Percentiles rank a stretch among this genome's conserved stretches.
Conservation (phyloP, 768 basidiomycete genomes). For the Rhizopogon sp. region DNA sequence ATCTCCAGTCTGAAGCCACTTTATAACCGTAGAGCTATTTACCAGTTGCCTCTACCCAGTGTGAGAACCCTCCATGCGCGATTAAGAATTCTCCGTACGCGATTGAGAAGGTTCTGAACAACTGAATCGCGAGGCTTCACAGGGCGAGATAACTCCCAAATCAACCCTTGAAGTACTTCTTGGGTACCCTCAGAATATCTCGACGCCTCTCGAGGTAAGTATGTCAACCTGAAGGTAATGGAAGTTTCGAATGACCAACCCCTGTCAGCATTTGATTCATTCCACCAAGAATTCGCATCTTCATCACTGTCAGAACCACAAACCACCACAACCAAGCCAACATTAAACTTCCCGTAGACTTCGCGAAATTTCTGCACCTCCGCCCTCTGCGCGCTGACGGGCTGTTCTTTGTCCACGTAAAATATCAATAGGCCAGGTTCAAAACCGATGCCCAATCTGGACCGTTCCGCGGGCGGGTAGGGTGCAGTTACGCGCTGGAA, state of each 20-base stretch:
- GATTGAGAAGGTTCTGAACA: background rate
- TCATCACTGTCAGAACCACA: conserved; percentile 2
- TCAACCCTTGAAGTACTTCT: background rate
- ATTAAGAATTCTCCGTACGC: background rate
- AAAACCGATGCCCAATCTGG: background rate
- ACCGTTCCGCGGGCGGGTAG: background rate
- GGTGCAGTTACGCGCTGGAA: conserved; percentile 5
- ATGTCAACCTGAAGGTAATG: background rate
- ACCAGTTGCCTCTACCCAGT: background rate
- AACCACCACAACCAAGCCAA: conserved; percentile 1
- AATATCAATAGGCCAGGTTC: conserved; percentile 4
- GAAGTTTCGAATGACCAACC: background rate
- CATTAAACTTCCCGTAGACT: conserved; percentile 1
- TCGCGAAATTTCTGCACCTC: conserved; percentile 1
- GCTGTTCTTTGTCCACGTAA: background rate
- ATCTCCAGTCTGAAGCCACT: background rate
- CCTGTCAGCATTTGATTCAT: background rate
- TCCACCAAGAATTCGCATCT: conserved; percentile 5
- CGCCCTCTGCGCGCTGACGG: background rate
- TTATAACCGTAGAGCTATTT: background rate
- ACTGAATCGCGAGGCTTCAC: background rate
- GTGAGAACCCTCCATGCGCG: background rate
- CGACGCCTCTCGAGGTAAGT: background rate
- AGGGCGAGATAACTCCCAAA: background rate
- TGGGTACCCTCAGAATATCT: background rate